These are phyloP conservation scores for Chlamydomonas reinhardtii DNA, from an alignment of 163 green algal genomes.

Conservation along the genomic window DNA sequence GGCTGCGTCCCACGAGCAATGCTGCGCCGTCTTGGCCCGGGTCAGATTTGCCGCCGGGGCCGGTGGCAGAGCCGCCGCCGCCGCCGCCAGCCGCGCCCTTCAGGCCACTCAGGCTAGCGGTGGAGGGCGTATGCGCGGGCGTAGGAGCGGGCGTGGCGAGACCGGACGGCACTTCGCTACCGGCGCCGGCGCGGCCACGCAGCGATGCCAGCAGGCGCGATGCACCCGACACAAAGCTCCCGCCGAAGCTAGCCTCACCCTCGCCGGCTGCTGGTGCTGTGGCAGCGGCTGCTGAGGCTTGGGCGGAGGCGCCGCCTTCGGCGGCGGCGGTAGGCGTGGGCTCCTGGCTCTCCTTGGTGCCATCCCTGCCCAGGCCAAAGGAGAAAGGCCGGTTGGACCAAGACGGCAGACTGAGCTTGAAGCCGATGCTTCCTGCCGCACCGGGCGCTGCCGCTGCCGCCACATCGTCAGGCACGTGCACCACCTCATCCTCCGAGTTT, in stretches of 20 bases:
- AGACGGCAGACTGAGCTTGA: neutral
- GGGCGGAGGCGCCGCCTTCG: too few species aligned
- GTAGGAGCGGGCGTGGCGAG: too few species aligned
- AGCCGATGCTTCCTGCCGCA: neutral
- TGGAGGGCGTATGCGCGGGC: too few species aligned
- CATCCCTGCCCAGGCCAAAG: neutral
- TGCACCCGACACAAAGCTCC: neutral
- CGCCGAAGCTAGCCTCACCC: neutral
- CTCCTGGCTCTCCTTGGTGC: neutral
- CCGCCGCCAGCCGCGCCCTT: too few species aligned
- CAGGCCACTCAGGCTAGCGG: too few species aligned
- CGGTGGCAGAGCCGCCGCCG: too few species aligned
- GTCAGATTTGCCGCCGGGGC: too few species aligned
- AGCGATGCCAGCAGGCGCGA: constrained; percentile 9
- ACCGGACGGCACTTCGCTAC: neutral
- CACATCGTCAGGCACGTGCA: neutral
- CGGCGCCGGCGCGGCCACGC: neutral
- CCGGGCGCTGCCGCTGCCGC: too few species aligned
- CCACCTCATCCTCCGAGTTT: neutral
- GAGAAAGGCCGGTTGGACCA: neutral
- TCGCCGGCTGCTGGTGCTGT: too few species aligned
- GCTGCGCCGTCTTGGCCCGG: neutral
- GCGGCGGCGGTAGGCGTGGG: neutral
- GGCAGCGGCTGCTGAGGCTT: too few species aligned
- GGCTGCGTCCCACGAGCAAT: neutral